Evolutionary conservation across 768 basidiomycete genomes (phyloP), one percentile per base, ranked within the genome.

Genomic region (Rhizopogon salebrosus): DNA sequence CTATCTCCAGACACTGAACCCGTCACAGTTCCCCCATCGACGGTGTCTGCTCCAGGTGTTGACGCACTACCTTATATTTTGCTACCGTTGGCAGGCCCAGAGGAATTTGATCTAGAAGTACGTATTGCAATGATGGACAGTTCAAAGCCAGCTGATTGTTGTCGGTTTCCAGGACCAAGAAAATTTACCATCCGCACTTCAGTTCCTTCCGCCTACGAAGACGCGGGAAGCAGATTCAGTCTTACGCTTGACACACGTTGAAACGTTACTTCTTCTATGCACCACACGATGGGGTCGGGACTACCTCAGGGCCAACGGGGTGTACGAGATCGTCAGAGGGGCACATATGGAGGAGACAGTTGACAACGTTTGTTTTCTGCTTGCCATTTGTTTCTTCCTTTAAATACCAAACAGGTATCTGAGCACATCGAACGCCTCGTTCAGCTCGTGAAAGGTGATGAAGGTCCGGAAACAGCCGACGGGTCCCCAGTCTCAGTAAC

Each of bases 31-130:
- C 77, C 80, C 3, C 82, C 87, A 1, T 84, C 84, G 16, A 72
- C 70, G n/a, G 60, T 63, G 13, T 68, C 67, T 3, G 83, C 86
- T 3, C 82, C 89, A 2, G 93, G 94, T 4, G 83, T 98, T 34
- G 87, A 93, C 67, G 80, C 87, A 2, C 76, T 98, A 9, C 87
- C 92, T 0, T 89, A 84, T 63, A 75, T 99, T 10, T 77, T 99
- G 3, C 79, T 95, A 0, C 95, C 97, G 0, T 75, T 99, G 2
- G 93, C 95, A 38, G 95, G 95, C 6, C 88, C 93, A 1, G 97
- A 98, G 68, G 97, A 98, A 69, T 85, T 91, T 54, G 94, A 97
- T 52, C 75, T 95, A 1, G 95, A 98, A 56, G 92, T 91, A 59
- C 49, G 75, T n/a, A 51, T 22, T 41, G 20, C 27, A 5, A 10